Conservation (phyloP, 208 protist species). For the Zelonia costaricensis region DNA sequence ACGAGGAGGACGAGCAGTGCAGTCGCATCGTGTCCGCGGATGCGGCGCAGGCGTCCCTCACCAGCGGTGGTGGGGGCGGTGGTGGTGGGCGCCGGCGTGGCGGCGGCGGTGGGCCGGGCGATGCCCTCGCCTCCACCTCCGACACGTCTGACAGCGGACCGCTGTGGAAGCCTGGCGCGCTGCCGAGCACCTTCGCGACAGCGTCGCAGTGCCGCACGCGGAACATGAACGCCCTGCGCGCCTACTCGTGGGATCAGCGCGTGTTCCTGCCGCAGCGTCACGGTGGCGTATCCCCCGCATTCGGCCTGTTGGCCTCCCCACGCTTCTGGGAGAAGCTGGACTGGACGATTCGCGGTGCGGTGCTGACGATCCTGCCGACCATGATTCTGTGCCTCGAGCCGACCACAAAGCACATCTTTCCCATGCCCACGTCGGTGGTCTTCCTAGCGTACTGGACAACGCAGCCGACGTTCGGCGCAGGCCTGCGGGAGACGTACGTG, state of each 20-base stretch:
- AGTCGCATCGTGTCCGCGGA: too few species aligned
- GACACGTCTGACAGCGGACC: not conserved
- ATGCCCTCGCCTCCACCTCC: too few species aligned
- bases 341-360: slow-evolving; percentile 74
- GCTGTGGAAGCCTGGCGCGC: not conserved
- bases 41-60: too few species aligned
- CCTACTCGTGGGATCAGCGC: slow-evolving; percentile 84
- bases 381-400: slow-evolving; percentile 81
- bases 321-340: slow-evolving; percentile 87
- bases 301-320: slow-evolving; percentile 68
- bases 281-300: slow-evolving; percentile 46
- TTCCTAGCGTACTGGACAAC: slow-evolving; percentile 87
- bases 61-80: too few species aligned
- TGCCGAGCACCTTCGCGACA: not conserved
- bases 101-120: too few species aligned
- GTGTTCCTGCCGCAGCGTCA: slow-evolving; percentile 53
- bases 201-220: slow-evolving; percentile 42
- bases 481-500: slow-evolving; percentile 68
- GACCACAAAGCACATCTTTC: slow-evolving; percentile 64
- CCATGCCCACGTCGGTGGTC: slow-evolving; percentile 63
- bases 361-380: slow-evolving; percentile 76
- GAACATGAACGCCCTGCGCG: slow-evolving; percentile 71
- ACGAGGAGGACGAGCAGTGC: too few species aligned
- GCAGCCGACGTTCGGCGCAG: slow-evolving; percentile 80
- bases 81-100: too few species aligned